phyloP scores from a whole-genome alignment of 1,284 basidiomycete species.

The Apiotrichum sp. region DNA sequence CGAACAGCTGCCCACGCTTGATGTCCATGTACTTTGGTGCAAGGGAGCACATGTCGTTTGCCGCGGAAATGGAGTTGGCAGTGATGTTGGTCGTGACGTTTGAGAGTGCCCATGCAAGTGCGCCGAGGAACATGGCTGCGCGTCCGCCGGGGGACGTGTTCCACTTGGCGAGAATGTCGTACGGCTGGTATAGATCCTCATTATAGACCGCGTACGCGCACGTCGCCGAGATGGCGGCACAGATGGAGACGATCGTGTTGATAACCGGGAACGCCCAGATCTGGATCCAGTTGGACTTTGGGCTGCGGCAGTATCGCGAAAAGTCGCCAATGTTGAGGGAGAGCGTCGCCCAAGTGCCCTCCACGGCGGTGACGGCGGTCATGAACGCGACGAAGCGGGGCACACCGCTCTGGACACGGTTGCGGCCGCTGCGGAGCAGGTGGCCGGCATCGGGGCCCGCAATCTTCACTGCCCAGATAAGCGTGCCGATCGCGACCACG shows the following conservation, averaged over 20 bases:
- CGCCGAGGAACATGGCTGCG: constrained; percentile 68
- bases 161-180: constrained; percentile 54
- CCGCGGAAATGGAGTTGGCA: constrained; percentile 62
- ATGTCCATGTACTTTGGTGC: constrained; percentile 61
- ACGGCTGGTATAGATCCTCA: constrained; percentile 43
- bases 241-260: constrained; percentile 53
- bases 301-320: constrained; percentile 44
- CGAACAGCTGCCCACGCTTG: constrained; percentile 64
- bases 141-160: constrained; percentile 55
- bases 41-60: constrained; percentile 65
- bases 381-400: constrained; percentile 36
- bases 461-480: constrained; percentile 65
- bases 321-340: constrained; percentile 67
- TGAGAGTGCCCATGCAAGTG: constrained; percentile 61
- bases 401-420: constrained; percentile 24
- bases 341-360: constrained; percentile 38
- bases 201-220: constrained; percentile 58
- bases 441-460: constrained; percentile 62
- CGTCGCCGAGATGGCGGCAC: constrained; percentile 60
- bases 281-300: constrained; percentile 54
- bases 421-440: constrained; percentile 42
- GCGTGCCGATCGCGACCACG: constrained; percentile 60
- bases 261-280: constrained; percentile 61
- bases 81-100: constrained; percentile 66
- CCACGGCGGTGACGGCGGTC: constrained; percentile 29